Evolutionary conservation across 192 early-diverging fungal genomes (phyloP).

Genomic region (Linnemannia schmuckeri): DNA sequence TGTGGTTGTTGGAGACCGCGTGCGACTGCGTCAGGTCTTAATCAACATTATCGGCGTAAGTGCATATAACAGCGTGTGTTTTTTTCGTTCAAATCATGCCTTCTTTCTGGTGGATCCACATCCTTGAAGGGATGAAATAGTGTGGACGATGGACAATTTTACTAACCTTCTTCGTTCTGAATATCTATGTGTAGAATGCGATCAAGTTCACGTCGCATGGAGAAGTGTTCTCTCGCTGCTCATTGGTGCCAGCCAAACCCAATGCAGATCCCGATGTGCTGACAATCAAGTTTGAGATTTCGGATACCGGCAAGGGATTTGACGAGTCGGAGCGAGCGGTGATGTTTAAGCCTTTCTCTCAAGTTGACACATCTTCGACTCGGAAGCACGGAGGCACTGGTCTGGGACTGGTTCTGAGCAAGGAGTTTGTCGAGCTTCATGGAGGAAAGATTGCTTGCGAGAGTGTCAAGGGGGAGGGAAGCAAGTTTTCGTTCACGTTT

Average conservation of each 20-base stretch:
- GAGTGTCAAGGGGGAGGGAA: constrained; percentile 77
- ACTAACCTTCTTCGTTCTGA: background rate
- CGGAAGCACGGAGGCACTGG: constrained; percentile 90
- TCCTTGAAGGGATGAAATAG: too few species aligned
- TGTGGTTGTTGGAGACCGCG: constrained; percentile 78
- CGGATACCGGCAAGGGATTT: constrained; percentile 89
- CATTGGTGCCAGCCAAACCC: constrained; percentile 44
- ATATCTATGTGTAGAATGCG: constrained; percentile 68
- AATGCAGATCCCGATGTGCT: constrained; percentile 50
- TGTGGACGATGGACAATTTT: too few species aligned
- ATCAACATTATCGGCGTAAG: constrained; percentile 83
- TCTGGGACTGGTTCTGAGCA: constrained; percentile 84
- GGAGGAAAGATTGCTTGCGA: constrained; percentile 81
- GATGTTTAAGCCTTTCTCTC: constrained; percentile 87
- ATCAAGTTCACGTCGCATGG: constrained; percentile 88
- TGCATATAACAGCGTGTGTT: background rate
- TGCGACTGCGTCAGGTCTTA: constrained; percentile 82
- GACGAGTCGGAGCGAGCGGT: constrained; percentile 74
- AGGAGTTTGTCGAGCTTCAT: constrained; percentile 82
- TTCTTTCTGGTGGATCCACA: background rate
- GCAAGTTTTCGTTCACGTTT: constrained; percentile 81
- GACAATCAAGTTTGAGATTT: constrained; percentile 76
- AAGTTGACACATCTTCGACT: constrained; percentile 85
- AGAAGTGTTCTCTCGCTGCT: constrained; percentile 71
- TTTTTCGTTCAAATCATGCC: background rate